Evolutionary conservation across 257 asterid genomes (phyloP).

Genomic region (Coffea canephora): DNA sequence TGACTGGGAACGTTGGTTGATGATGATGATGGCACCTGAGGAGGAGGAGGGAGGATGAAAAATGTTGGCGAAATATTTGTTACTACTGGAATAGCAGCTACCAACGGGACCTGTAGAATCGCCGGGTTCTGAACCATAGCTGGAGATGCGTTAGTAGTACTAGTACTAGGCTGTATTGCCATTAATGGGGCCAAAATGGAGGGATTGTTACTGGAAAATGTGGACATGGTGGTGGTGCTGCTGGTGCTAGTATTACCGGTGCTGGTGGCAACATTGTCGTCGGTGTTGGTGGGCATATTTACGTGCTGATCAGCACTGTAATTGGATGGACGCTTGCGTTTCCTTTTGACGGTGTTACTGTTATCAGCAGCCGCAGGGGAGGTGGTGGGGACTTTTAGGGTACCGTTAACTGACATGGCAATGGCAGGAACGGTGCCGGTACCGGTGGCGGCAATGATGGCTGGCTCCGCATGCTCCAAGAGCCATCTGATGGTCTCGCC

Average conservation of each 20-base stretch:
- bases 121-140: constrained; percentile 28
- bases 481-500: constrained; percentile 84
- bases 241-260: constrained; percentile 19
- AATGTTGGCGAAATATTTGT: constrained; percentile 40
- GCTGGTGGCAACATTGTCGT: constrained; percentile 6
- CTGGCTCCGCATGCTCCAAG: constrained; percentile 61
- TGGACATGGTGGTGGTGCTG: constrained; percentile 22
- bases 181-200: constrained; percentile 55
- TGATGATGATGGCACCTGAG: not conserved
- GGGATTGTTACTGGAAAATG: constrained; percentile 15
- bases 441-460: constrained; percentile 67
- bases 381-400: constrained; percentile 52
- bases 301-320: not conserved
- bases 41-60: constrained; percentile 27
- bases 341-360: constrained; percentile 19
- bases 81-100: constrained; percentile 45
- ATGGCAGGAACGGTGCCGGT: constrained; percentile 74
- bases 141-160: not conserved
- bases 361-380: constrained; percentile 1
- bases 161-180: constrained; percentile 29
- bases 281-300: constrained; percentile 8
- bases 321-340: constrained; percentile 29
- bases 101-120: constrained; percentile 27
- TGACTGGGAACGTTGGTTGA: not conserved
- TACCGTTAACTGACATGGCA: constrained; percentile 65